phyloP scores from a whole-genome alignment of 139 green algal species.

The Auxenochlorella pyrenoidosa region DNA sequence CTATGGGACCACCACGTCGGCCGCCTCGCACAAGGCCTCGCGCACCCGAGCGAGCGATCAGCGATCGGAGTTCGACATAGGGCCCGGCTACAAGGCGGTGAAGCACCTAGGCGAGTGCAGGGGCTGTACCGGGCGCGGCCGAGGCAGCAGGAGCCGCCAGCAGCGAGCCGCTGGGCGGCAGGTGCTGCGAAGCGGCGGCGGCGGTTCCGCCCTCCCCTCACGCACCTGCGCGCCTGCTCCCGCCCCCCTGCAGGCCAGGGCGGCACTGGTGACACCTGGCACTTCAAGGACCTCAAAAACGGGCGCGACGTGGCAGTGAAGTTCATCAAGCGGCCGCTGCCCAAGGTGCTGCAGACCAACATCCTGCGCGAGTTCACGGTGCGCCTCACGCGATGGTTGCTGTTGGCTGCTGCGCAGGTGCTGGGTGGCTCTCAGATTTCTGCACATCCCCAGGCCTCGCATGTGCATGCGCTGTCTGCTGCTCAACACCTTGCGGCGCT shows the following conservation, averaged over 20 bases:
- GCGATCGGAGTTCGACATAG: conserved; percentile 33
- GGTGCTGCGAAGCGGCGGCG: background rate
- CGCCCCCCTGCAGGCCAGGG: conserved; percentile 45
- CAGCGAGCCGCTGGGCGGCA: background rate
- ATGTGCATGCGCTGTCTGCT: background rate
- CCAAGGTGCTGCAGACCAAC: conserved; percentile 70
- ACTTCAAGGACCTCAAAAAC: conserved; percentile 62
- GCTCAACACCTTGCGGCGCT: background rate
- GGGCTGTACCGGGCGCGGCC: background rate
- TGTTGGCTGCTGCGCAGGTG: background rate
- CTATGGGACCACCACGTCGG: conserved; percentile 17
- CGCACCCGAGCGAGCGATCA: conserved; percentile 17
- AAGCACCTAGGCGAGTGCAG: conserved; percentile 45
- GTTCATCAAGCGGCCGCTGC: conserved; percentile 75
- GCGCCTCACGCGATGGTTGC: background rate
- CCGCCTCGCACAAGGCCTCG: conserved; percentile 19
- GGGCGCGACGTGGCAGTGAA: conserved; percentile 74
- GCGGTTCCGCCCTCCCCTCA: background rate
- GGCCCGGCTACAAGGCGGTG: conserved; percentile 38
- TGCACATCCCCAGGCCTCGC: too few species aligned
- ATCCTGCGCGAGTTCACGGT: conserved; percentile 69
- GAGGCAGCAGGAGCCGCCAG: background rate
- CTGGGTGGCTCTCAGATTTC: too few species aligned
- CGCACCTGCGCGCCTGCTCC: background rate
- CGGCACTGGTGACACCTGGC: conserved; percentile 79